phyloP scores from a whole-genome alignment of 331 rosid genomes.

The Quercus tomentella region DNA sequence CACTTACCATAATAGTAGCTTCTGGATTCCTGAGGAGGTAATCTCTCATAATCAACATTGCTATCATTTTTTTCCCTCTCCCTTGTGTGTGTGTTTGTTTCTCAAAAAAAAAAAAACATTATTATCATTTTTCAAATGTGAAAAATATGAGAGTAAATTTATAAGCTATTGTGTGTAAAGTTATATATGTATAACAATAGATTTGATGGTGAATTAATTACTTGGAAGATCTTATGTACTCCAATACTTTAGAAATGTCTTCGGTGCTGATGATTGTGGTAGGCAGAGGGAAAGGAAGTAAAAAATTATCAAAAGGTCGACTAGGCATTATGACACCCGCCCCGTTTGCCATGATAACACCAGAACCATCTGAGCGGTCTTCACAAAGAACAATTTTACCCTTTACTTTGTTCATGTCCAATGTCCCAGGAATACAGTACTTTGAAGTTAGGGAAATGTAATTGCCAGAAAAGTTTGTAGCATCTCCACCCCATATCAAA shows the following conservation, averaged over 20 bases:
- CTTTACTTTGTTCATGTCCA: background rate
- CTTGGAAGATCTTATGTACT: conserved; percentile 9
- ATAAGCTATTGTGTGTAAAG: background rate
- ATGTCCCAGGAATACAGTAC: background rate
- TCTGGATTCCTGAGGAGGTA: conserved; percentile 5
- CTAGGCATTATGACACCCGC: conserved; percentile 14
- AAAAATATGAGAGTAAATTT: background rate
- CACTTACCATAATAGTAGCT: background rate
- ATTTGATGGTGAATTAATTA: background rate
- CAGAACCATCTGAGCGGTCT: background rate
- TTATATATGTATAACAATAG: background rate
- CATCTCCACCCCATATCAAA: conserved; percentile 32
- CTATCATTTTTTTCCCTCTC: background rate
- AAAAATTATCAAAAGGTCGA: background rate
- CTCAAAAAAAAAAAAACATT: too few relatives aligned
- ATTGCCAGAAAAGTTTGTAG: conserved; percentile 20
- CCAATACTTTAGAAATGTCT: background rate
- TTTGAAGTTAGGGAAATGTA: background rate
- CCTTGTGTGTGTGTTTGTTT: too few relatives aligned
- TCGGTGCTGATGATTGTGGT: background rate
- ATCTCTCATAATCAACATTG: background rate
- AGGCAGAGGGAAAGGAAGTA: conserved; percentile 7
- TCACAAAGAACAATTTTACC: conserved; percentile 25
- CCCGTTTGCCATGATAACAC: background rate
- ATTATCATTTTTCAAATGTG: too few relatives aligned